Base-by-base conservation (phyloP, 139 green algal species). In the Volvox reticuliferus region DNA sequence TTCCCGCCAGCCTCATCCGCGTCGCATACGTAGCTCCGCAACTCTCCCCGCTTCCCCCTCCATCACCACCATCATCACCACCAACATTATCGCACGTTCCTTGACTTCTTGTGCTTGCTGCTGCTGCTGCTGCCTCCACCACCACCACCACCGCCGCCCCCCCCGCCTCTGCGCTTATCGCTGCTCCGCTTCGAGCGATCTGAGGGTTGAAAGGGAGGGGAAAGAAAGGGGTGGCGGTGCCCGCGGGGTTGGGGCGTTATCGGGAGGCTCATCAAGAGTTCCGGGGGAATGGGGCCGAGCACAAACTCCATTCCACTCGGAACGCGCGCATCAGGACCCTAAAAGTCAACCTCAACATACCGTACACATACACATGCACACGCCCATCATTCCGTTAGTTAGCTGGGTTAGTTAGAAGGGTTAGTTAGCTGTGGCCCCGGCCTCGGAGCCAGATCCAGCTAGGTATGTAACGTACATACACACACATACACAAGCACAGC, bases 31-130 rank as follows among this genome's bases (percentile, higher is more conserved):
- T 55, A 55, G 5, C 9, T 55, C 44, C 44, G 9, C 44, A 55
- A 55, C 44, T 55, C 44, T 55, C 44, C 44, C 44, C 44, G 5
- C 44, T 55, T 55, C 44, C 44, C 44, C 44, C 44, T 55, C 5
- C 44, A 55, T 55, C 44, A 55, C 44, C n/a, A n/a, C n/a, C n/a
- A 55, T 9, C 44, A 9, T 9, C 12, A 28, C 12, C 67, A 75
- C 9, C 67, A 75, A 5, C 6, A 28, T 22, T 6, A 69, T 28
- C 79, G 44, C 44, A 69, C 20, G n/a, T 75, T 86, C 55, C n/a
- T 50, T 44, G 55, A 75, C 55, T 86, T 86, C 44, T 86, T 86
- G 50, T 86, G 55, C 80, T 86, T 86, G 55, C 55, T 30, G n/a
- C 73, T 36, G 73, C 35, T 28, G 21, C n/a, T 55, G 44, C 44